Percentiles rank a stretch among this genome's conserved stretches.
Conservation (phyloP, 768 basidiomycete genomes). For the Coprinopsis marcescibilis region DNA sequence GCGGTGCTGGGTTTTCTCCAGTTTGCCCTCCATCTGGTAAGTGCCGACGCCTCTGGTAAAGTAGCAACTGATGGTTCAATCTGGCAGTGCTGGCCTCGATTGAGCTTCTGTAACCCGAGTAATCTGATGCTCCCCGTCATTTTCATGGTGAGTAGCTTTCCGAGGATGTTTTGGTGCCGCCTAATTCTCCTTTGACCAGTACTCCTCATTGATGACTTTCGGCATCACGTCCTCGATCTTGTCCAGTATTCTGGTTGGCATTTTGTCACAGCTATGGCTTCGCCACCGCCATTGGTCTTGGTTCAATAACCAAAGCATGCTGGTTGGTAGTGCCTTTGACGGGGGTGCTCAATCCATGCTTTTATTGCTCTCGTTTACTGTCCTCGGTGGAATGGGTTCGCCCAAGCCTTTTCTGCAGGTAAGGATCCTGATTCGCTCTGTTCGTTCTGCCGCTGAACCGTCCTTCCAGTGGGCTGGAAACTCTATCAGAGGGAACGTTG, state of each 20-base stretch:
- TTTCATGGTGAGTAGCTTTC: not conserved
- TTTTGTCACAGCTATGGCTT: not conserved
- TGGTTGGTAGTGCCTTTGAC: slow-evolving; percentile 1
- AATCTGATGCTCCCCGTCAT: slow-evolving; percentile 3
- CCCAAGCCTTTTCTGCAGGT: slow-evolving; percentile 7
- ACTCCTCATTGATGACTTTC: slow-evolving; percentile 8
- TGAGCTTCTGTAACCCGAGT: not conserved
- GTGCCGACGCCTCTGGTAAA: not conserved
- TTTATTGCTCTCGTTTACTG: not conserved
- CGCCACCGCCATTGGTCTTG: not conserved
- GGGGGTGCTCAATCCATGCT: slow-evolving; percentile 4
- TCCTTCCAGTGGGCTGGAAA: slow-evolving; percentile 1
- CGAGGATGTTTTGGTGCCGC: not conserved
- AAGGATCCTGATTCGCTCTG: not conserved
- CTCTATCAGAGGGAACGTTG: not conserved
- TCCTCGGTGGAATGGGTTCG: not conserved
- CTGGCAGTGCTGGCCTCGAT: not conserved
- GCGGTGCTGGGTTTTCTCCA: slow-evolving; percentile 47
- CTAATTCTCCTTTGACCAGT: not conserved
- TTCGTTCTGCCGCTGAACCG: not conserved
- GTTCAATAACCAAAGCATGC: not conserved
- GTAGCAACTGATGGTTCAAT: not conserved
- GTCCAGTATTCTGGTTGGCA: not conserved
- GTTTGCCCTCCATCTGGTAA: slow-evolving; percentile 29
- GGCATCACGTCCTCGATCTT: slow-evolving; percentile 4